Evolutionary conservation across 2,329 filamentous ascomycete species (phyloP), one percentile per base, ranked within the genome.

Genomic region (Aureobasidium vineae): DNA sequence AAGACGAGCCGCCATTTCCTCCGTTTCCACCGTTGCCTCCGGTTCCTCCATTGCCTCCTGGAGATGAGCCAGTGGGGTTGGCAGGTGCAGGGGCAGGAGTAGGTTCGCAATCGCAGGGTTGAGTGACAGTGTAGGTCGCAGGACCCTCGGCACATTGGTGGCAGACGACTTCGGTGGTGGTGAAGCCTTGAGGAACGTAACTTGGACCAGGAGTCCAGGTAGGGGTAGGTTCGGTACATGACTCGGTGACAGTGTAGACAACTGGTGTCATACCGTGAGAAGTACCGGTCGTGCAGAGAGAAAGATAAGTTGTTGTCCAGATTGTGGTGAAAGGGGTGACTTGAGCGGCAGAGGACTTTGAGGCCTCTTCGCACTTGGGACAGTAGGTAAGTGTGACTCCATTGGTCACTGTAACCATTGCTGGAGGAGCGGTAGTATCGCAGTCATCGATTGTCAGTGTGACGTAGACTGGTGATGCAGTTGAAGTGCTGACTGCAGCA

Each of bases 161-260:
- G 72, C 76, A 77, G 10, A 73, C 69, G 68, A 72, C 73, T 50
- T 73, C 72, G 21, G 72, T 75, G 53, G 73, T 71, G 19, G 74
- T 76, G 70, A 75, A 77, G 68, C 73, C 75, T 47, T 72, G 72
- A 16, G 75, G 76, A 33, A 77, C 69, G 66, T 77, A 72, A 65
- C 67, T 69, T 33, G 74, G 69, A 53, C 73, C 75, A 41, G 72
- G 70, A 36, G 67, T 57, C 72, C 72, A 77, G 13, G 75, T 76
- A 21, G 76, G 64, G 45, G 71, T 74, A 11, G 72, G 63, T 40
- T 73, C 74, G 19, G 70, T 70, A 69, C 76, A 78, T 66, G 70
- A 73, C 61, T 78, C 75, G 40, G 76, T 78, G 65, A 77, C 71
- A 23, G 75, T 78, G 71, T 76, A 76, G 21, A 73, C 75, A 43